A percentile compares a stretch with the other conserved stretches of the same genome.
Conservation (phyloP, 257 asterid genomes). For the Schizonepeta tenuifolia region DNA sequence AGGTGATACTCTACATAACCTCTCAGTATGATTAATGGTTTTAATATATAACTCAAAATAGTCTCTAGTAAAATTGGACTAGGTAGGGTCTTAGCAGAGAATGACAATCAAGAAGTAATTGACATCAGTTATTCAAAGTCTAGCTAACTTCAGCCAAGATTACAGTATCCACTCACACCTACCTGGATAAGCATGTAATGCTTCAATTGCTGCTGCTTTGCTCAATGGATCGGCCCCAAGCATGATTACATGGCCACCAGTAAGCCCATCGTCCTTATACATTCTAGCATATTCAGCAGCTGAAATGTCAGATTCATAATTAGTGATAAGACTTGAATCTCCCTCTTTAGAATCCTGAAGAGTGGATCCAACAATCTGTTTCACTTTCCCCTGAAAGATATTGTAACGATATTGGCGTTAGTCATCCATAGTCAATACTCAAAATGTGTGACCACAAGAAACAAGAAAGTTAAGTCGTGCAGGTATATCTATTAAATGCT, state of each 20-base stretch:
- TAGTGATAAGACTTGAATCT: conserved; percentile 75
- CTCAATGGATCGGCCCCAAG: conserved; percentile 97
- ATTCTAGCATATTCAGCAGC: conserved; percentile 90
- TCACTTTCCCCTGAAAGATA: conserved; percentile 86
- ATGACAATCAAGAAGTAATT: background rate
- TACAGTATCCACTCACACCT: conserved; percentile 22
- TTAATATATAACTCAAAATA: conserved; percentile 3
- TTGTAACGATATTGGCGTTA: background rate
- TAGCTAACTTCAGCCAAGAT: conserved; percentile 9
- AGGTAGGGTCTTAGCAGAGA: background rate
- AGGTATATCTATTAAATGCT: background rate
- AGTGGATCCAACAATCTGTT: conserved; percentile 98
- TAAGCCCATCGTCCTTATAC: conserved; percentile 76
- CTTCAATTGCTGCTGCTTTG: conserved; percentile 79
- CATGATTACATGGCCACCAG: conserved; percentile 96
- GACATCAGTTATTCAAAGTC: conserved; percentile 10
- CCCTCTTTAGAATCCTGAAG: conserved; percentile 77
- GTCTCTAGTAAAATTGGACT: conserved; percentile 11
- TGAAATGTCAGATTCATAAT: conserved; percentile 86
- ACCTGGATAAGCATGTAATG: conserved; percentile 95
- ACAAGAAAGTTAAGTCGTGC: conserved; percentile 1
- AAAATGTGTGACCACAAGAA: background rate
- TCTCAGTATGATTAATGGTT: background rate
- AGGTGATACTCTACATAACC: conserved; percentile 13
- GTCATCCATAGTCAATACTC: conserved; percentile 22